Conservation (phyloP, 495 filamentous ascomycete species). For the Gamarada debralockiae region DNA sequence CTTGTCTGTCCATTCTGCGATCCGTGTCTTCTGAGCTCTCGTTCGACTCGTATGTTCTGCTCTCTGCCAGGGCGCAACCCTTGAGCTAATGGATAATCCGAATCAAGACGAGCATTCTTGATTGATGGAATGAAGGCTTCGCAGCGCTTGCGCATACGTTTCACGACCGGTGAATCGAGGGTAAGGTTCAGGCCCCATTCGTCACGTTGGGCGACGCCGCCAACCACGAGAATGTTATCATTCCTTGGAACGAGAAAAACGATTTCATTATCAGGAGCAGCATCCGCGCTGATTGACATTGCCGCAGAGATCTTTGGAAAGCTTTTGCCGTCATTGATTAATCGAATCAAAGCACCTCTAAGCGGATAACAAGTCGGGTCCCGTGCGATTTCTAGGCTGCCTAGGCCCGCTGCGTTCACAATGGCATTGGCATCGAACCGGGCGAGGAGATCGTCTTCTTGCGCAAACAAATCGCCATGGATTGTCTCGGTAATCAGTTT, state of each 20-base stretch:
- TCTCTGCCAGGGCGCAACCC: constrained; percentile 39
- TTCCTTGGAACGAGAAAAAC: constrained; percentile 49
- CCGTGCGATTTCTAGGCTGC: constrained; percentile 29
- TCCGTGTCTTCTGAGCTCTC: constrained; percentile 24
- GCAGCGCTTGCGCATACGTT: constrained; percentile 41
- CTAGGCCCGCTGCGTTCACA: constrained; percentile 44
- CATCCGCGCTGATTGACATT: constrained; percentile 36
- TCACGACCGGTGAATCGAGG: constrained; percentile 36
- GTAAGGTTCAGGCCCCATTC: constrained; percentile 39
- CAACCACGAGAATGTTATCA: constrained; percentile 45
- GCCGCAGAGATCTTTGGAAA: constrained; percentile 44
- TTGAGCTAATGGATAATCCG: constrained; percentile 42
- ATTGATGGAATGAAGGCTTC: constrained; percentile 40
- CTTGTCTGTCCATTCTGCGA: neutral
- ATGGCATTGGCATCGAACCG: constrained; percentile 40
- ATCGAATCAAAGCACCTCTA: constrained; percentile 43
- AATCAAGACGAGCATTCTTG: constrained; percentile 39
- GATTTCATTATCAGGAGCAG: constrained; percentile 36
- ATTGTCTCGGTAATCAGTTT: constrained; percentile 36
- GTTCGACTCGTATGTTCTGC: constrained; percentile 40
- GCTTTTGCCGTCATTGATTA: constrained; percentile 45
- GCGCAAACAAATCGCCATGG: constrained; percentile 33
- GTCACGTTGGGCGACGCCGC: constrained; percentile 37
- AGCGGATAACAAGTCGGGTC: constrained; percentile 40
- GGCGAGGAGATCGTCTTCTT: constrained; percentile 34